Percentiles rank a stretch among this genome's conserved stretches.
These are phyloP conservation scores for Kurtzmaniella cleridarum DNA, from an alignment of 805 yeast species.

Conservation along the genomic window DNA sequence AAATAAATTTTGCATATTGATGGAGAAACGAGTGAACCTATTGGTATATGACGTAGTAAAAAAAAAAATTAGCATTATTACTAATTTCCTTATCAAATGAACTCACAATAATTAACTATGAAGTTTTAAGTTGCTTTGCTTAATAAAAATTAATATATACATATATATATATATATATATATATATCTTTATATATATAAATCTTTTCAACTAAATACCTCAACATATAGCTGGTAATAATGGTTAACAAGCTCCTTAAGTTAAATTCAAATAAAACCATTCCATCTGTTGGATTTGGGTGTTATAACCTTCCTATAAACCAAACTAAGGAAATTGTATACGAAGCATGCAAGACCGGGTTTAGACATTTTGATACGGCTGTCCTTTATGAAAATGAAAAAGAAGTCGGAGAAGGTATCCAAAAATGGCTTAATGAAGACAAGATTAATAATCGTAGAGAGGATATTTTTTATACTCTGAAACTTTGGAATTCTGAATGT, in stretches of 20 bases:
- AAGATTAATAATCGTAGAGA: constrained; percentile 17
- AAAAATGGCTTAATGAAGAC: constrained; percentile 31
- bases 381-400: constrained; percentile 63
- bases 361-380: constrained; percentile 74
- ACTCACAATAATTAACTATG: no score
- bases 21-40: no score
- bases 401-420: constrained; percentile 61
- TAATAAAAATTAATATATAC: no score
- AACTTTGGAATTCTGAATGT: constrained; percentile 64
- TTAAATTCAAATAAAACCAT: constrained; percentile 28
- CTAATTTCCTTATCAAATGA: no score
- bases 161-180: no score
- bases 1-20: no score
- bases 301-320: constrained; percentile 36
- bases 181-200: no score
- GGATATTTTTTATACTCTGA: constrained; percentile 53
- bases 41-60: no score
- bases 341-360: constrained; percentile 60
- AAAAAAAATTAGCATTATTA: no score
- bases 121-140: no score
- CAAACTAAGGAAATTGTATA: constrained; percentile 39
- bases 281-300: constrained; percentile 48
- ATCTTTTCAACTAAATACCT: no score
- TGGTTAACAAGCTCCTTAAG: constrained; percentile 8
- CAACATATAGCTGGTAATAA: no score